phyloP scores from a whole-genome alignment of 305 asterid species.

The Fraxinus albicans region DNA sequence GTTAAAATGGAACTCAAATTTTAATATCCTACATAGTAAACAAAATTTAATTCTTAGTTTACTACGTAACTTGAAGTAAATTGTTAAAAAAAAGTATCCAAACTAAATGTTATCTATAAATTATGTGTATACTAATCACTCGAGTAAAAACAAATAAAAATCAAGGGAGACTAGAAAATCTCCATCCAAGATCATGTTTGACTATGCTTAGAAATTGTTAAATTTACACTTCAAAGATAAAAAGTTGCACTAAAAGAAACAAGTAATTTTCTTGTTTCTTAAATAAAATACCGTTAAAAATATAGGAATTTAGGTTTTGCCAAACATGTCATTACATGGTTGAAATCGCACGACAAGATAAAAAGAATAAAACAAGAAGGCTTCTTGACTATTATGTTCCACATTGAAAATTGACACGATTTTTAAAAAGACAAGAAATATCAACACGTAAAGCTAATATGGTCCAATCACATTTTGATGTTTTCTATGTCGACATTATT shows the following conservation, averaged over 20 bases:
- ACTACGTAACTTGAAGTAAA: background rate
- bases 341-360: background rate
- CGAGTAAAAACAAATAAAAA: background rate
- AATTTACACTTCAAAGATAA: background rate
- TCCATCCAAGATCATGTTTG: background rate
- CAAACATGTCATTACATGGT: background rate
- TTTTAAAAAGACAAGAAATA: background rate
- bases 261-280: background rate
- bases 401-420: background rate
- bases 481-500: background rate
- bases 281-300: too few relatives aligned
- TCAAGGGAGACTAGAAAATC: background rate
- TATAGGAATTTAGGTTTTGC: background rate
- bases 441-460: background rate
- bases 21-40: background rate
- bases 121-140: background rate
- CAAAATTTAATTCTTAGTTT: background rate
- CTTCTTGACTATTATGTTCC: background rate
- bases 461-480: background rate
- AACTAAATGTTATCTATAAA: background rate
- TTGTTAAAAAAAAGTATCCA: background rate
- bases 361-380: background rate
- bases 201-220: background rate
- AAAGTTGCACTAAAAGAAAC: background rate
- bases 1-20: background rate